These are phyloP conservation scores for Yamagishiella unicocca DNA, from an alignment of 139 green algal species.

Conservation along the genomic window DNA sequence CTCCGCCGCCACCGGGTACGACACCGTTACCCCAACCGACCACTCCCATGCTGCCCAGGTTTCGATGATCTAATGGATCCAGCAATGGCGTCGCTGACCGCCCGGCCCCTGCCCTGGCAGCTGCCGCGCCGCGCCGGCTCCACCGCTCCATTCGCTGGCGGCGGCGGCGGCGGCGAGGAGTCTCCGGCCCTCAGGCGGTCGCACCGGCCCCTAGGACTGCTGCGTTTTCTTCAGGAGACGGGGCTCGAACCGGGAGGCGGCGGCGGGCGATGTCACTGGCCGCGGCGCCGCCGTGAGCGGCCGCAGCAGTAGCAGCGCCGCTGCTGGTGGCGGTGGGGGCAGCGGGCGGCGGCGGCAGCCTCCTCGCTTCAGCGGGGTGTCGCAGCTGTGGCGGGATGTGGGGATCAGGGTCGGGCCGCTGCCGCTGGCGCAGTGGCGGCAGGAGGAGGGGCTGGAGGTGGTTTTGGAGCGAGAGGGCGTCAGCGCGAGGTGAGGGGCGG, in stretches of 20 bases:
- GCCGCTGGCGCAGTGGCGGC: slow-evolving; percentile 2
- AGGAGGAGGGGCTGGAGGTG: not conserved
- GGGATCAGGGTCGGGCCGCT: not conserved
- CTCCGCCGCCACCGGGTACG: no score
- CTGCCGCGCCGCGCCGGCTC: no score
- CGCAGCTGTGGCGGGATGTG: slow-evolving; percentile 11
- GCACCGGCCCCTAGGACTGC: not conserved
- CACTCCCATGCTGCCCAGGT: no score
- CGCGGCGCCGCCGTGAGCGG: not conserved
- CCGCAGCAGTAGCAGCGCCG: not conserved
- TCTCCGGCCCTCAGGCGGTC: not conserved
- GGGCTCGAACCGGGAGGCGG: not conserved
- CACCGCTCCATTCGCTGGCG: no score
- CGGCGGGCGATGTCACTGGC: not conserved
- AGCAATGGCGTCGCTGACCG: not conserved
- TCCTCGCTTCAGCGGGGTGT: slow-evolving; percentile 4
- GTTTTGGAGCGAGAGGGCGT: slow-evolving; percentile 1
- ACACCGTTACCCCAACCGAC: no score
- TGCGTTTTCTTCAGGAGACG: not conserved
- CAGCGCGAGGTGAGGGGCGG: not conserved
- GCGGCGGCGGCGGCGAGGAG: not conserved
- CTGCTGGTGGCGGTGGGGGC: not conserved
- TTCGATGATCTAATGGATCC: no score
- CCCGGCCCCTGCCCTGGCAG: slow-evolving; percentile 8
- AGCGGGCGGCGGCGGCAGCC: not conserved